These are phyloP conservation scores for Cryphonectria nitschkei DNA, from an alignment of 2,329 filamentous ascomycete genomes.

Conservation along the genomic window DNA sequence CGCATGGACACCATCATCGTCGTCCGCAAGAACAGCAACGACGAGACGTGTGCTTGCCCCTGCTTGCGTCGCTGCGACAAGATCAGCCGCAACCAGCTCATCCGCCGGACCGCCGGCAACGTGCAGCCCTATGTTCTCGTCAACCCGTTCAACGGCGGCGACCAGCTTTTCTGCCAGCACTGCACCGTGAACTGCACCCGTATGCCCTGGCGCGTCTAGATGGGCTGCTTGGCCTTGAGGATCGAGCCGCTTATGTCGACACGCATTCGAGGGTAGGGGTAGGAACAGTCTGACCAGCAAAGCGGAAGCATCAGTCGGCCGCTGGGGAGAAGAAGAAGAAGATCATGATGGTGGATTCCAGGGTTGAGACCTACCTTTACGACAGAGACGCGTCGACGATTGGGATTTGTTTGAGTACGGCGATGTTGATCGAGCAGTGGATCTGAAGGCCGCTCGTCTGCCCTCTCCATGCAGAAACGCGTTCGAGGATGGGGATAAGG, in stretches of 20 bases:
- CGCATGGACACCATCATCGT: neutral
- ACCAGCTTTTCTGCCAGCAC: neutral
- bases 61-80: neutral
- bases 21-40: neutral
- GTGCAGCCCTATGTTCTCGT: neutral
- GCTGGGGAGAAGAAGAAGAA: neutral
- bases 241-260: neutral
- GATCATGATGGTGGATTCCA: neutral
- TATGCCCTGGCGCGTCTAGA: neutral
- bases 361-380: neutral
- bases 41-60: neutral
- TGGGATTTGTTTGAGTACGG: no score
- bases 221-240: neutral
- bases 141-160: neutral
- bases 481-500: no score
- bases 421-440: no score
- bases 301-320: neutral
- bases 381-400: no score
- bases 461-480: no score
- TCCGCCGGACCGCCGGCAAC: neutral
- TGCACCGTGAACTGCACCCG: neutral
- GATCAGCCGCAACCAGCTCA: neutral
- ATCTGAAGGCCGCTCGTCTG: no score
- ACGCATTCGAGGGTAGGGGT: neutral
- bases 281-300: neutral